Evolutionary conservation across 805 yeast genomes (phyloP).

Genomic region (Cyberlindnera xishuangbannaensis): DNA sequence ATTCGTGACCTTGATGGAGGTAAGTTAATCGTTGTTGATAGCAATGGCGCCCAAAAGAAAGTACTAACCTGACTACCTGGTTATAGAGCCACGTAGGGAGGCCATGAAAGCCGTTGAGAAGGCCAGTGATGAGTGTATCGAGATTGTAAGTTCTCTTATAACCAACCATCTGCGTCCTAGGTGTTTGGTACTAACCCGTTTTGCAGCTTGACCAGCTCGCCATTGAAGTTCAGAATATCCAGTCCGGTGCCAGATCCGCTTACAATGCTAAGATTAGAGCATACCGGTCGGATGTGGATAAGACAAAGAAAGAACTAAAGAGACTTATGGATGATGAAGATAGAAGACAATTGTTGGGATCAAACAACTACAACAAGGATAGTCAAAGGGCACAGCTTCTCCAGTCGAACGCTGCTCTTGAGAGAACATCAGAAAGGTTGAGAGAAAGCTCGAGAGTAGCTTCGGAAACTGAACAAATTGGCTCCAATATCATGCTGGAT

Average conservation of each 20-base stretch:
- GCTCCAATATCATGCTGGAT: conserved; percentile 85
- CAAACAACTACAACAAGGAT: conserved; percentile 32
- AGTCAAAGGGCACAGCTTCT: conserved; percentile 78
- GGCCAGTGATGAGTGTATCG: conserved; percentile 74
- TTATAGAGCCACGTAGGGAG: conserved; percentile 43
- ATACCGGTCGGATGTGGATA: conserved; percentile 56
- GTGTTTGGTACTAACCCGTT: background rate
- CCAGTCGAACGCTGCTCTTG: conserved; percentile 72
- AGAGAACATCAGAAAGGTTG: conserved; percentile 75
- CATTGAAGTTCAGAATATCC: conserved; percentile 77
- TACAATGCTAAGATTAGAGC: conserved; percentile 74
- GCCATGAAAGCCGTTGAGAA: conserved; percentile 57
- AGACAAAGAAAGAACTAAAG: conserved; percentile 50
- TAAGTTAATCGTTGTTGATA: conserved; percentile 18
- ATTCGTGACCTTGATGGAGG: conserved; percentile 44
- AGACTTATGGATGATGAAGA: conserved; percentile 64
- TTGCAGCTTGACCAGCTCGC: conserved; percentile 79
- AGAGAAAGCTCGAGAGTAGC: conserved; percentile 88
- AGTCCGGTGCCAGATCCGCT: conserved; percentile 63
- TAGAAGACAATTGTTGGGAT: conserved; percentile 68
- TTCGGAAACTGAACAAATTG: conserved; percentile 85
- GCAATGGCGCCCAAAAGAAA: conserved; percentile 1
- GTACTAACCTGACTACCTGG: conserved; percentile 2
- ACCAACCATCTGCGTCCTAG: background rate
- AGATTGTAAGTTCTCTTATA: conserved; percentile 49